Conservation (phyloP, 768 basidiomycete species). For the Macrocybe gigantea region DNA sequence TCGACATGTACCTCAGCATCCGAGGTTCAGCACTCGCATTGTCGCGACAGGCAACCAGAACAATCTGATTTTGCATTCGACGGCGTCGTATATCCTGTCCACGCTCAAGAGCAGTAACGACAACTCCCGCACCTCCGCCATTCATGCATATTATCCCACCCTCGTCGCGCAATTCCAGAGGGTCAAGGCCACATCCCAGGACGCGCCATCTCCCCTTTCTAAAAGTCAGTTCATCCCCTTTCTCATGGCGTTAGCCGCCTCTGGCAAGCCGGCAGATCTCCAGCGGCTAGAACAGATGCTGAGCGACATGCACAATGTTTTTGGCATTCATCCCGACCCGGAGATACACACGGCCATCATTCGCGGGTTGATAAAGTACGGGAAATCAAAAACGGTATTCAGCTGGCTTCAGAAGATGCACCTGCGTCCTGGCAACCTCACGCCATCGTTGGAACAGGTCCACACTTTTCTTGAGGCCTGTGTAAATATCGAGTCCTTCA, state of each 20-base stretch:
- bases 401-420: conserved; percentile 53
- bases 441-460: conserved; percentile 48
- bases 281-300: conserved; percentile 49
- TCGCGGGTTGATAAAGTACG: conserved; percentile 38
- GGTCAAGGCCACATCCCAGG: conserved; percentile 8
- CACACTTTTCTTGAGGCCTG: conserved; percentile 44
- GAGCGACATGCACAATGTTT: conserved; percentile 37
- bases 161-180: conserved; percentile 17
- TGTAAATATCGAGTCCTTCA: conserved; percentile 22
- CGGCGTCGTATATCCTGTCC: too few relatives aligned
- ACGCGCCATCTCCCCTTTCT: conserved; percentile 20
- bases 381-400: conserved; percentile 35
- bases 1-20: too few relatives aligned
- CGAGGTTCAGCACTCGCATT: too few relatives aligned
- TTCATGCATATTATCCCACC: conserved; percentile 29
- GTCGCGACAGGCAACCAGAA: too few relatives aligned
- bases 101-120: too few relatives aligned
- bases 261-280: conserved; percentile 49
- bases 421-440: conserved; percentile 35
- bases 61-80: too few relatives aligned
- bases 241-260: conserved; percentile 42
- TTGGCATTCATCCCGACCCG: conserved; percentile 38
- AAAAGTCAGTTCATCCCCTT: conserved; percentile 28
- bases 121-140: conserved; percentile 11
- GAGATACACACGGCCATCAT: conserved; percentile 45